phyloP scores from a whole-genome alignment of 139 green algal genomes.

The Gonium pectorale region DNA sequence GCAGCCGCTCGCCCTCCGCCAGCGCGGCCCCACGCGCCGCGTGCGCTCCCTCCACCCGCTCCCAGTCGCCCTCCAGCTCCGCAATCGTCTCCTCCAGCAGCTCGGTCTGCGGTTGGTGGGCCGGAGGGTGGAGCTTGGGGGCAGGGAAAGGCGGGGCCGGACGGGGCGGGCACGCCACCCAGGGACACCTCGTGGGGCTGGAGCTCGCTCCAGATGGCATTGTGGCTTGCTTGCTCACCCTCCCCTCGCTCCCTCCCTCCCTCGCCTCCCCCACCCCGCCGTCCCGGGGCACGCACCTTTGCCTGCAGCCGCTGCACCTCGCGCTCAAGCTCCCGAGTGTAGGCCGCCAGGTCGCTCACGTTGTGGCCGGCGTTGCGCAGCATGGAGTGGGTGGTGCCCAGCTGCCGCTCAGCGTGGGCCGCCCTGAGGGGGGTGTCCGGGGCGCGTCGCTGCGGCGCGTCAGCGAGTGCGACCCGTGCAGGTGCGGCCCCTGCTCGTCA shows the following conservation, averaged over 20 bases:
- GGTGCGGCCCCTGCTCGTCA: too few species aligned
- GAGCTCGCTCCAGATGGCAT: too few species aligned
- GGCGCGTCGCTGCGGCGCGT: too few species aligned
- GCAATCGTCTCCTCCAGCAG: slow-evolving; percentile 30
- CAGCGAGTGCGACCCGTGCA: too few species aligned
- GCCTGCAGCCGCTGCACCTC: slow-evolving; percentile 9
- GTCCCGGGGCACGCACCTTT: neutral
- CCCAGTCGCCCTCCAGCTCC: slow-evolving; percentile 22
- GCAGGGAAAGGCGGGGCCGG: too few species aligned
- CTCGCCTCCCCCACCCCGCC: neutral
- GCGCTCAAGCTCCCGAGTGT: slow-evolving; percentile 33
- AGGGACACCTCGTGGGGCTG: too few species aligned
- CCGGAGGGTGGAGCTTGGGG: neutral
- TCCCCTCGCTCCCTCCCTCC: too few species aligned
- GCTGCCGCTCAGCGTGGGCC: slow-evolving; percentile 16
- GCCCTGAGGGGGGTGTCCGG: slow-evolving; percentile 12
- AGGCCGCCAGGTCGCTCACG: slow-evolving; percentile 2
- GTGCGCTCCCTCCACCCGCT: slow-evolving; percentile 10
- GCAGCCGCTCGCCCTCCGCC: neutral
- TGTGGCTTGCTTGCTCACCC: too few species aligned
- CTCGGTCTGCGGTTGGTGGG: neutral
- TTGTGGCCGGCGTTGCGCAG: neutral
- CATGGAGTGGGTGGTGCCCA: neutral
- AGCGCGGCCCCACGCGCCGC: neutral
- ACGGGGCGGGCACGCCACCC: too few species aligned